Conservation (phyloP, 1,284 basidiomycete species). For the Apiotrichum laibachii region DNA sequence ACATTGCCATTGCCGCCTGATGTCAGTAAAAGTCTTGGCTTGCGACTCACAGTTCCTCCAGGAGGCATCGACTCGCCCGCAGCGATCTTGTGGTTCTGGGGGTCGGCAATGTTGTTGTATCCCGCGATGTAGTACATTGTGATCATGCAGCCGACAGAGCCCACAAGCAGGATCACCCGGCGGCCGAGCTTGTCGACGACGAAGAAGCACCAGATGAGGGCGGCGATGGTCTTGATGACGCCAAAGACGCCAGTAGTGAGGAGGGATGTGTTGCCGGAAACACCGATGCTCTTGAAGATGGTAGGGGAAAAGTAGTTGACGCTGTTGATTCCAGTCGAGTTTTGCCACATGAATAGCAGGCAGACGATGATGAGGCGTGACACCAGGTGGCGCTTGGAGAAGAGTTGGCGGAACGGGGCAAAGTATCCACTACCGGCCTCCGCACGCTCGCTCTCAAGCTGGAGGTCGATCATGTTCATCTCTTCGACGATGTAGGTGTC, state of each 20-base stretch:
- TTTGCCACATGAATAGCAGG: conserved; percentile 17
- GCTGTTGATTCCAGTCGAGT: conserved; percentile 11
- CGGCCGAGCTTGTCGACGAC: conserved; percentile 43
- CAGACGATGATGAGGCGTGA: conserved; percentile 10
- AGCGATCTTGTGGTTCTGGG: conserved; percentile 16
- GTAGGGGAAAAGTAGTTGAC: conserved; percentile 29
- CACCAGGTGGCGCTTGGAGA: conserved; percentile 1
- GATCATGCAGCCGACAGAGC: conserved; percentile 20
- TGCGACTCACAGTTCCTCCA: conserved; percentile 25
- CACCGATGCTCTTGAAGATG: conserved; percentile 48
- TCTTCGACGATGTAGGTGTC: conserved; percentile 51
- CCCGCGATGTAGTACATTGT: conserved; percentile 34
- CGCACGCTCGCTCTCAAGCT: conserved; percentile 32
- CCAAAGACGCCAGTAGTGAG: conserved; percentile 52
- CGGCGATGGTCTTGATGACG: conserved; percentile 42
- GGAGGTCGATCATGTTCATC: conserved; percentile 30
- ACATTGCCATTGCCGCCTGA: conserved; percentile 36
- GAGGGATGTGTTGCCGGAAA: conserved; percentile 31
- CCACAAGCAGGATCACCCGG: conserved; percentile 27
- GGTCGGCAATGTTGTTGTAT: conserved; percentile 35
- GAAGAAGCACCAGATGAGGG: conserved; percentile 31
- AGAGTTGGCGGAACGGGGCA: conserved; percentile 11
- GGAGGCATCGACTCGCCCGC: conserved; percentile 5
- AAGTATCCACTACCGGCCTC: conserved; percentile 7
- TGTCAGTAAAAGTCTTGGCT: too few relatives aligned